phyloP scores from a whole-genome alignment of 257 asterid species.

The Schizonepeta tenuifolia region DNA sequence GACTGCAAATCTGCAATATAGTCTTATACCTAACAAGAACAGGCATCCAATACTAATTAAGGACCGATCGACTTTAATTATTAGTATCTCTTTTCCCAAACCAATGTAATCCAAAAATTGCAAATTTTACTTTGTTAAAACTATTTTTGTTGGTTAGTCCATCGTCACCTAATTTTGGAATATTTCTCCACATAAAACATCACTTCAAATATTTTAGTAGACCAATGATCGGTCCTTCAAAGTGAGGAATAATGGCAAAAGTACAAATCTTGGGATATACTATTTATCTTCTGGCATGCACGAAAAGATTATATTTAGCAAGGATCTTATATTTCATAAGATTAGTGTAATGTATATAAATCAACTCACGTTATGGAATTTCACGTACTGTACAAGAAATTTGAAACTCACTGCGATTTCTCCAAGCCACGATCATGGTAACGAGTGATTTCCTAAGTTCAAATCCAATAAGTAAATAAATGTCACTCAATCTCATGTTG shows the following conservation, averaged over 20 bases:
- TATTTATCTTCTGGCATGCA: background rate
- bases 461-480: too few relatives aligned
- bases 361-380: conserved; percentile 13
- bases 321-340: background rate
- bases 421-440: background rate
- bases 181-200: conserved; percentile 20
- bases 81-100: background rate
- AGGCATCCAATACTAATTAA: conserved; percentile 17
- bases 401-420: background rate
- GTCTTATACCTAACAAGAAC: conserved; percentile 15
- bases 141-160: background rate
- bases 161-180: conserved; percentile 17
- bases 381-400: background rate
- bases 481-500: background rate
- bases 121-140: background rate
- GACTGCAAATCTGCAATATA: background rate
- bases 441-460: background rate
- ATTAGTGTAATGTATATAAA: background rate
- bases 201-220: background rate
- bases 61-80: background rate
- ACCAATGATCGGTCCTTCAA: background rate
- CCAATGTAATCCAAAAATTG: conserved; percentile 12
- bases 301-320: background rate
- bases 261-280: conserved; percentile 33
- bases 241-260: conserved; percentile 7